Evolutionary conservation across 202 grass and related monocot species (phyloP).

Genomic region (Zizania palustris): DNA sequence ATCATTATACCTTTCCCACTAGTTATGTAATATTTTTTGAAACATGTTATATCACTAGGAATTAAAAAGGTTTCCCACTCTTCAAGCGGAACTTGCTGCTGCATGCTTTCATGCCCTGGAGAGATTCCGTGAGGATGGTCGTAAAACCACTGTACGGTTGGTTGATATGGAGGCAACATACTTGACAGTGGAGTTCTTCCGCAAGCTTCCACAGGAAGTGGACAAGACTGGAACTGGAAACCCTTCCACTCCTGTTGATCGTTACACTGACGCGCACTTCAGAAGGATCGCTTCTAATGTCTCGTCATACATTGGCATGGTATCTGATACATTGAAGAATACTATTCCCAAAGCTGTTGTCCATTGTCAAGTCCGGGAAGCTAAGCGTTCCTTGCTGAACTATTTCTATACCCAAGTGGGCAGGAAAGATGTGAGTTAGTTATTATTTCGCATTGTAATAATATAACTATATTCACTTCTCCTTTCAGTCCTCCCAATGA

Average conservation of each 20-base stretch:
- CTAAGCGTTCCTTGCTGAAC: constrained; percentile 77
- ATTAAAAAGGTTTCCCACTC: constrained; percentile 84
- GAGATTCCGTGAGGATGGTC: constrained; percentile 80
- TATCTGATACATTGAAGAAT: constrained; percentile 88
- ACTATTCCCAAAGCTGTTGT: constrained; percentile 90
- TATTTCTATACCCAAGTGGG: constrained; percentile 84
- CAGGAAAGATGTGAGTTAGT: constrained; percentile 70
- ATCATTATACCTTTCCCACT: constrained; percentile 1
- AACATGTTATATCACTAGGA: constrained; percentile 54
- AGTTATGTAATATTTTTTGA: constrained; percentile 7
- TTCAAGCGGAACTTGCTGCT: constrained; percentile 90
- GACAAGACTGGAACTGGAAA: constrained; percentile 63
- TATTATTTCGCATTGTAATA: constrained; percentile 4
- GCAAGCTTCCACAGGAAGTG: constrained; percentile 88
- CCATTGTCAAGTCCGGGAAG: constrained; percentile 91
- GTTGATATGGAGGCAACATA: constrained; percentile 95
- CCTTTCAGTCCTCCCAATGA: constrained; percentile 1
- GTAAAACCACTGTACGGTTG: constrained; percentile 74
- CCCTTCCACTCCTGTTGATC: constrained; percentile 54
- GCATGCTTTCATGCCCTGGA: constrained; percentile 74
- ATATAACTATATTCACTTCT: background rate
- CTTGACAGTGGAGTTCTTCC: constrained; percentile 94
- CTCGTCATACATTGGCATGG: constrained; percentile 87
- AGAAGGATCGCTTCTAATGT: constrained; percentile 95
- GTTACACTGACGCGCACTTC: constrained; percentile 79